Conservation (phyloP, 2,329 filamentous ascomycete species). For the Aspergillus quadrilineatus region DNA sequence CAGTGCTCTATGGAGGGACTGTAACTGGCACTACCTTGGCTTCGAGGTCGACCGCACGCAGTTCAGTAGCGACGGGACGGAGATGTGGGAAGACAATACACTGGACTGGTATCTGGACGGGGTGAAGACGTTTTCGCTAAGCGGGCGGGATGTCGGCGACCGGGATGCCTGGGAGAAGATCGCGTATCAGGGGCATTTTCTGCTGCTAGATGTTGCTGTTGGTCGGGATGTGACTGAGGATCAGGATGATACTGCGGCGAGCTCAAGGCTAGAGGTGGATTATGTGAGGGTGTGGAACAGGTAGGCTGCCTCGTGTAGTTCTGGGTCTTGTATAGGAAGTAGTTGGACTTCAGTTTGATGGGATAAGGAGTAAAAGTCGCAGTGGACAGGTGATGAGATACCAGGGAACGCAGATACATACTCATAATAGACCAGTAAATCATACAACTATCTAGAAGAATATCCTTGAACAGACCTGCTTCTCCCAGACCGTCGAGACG, state of each 20-base stretch:
- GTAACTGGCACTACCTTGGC: constrained; percentile 12
- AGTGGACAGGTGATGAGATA: too few species aligned
- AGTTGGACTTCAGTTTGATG: too few species aligned
- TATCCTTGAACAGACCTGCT: too few species aligned
- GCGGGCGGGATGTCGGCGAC: constrained; percentile 1
- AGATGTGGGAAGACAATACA: constrained; percentile 5
- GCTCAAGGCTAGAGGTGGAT: constrained; percentile 10
- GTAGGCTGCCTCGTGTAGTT: not conserved
- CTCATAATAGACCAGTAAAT: too few species aligned
- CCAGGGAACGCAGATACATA: too few species aligned
- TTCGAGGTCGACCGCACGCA: constrained; percentile 12
- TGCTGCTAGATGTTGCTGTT: constrained; percentile 10
- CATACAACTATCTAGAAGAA: too few species aligned
- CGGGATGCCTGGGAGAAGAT: not conserved
- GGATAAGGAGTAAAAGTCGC: too few species aligned
- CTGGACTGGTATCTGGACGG: constrained; percentile 13
- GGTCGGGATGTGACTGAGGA: constrained; percentile 3
- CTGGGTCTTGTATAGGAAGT: too few species aligned
- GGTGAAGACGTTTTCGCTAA: not conserved
- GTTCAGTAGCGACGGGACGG: not conserved
- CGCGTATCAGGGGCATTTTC: constrained; percentile 11
- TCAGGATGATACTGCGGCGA: not conserved
- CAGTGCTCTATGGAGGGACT: not conserved
- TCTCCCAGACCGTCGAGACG: too few species aligned
- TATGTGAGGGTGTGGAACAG: constrained; percentile 13